These are phyloP conservation scores for Penicillium rolfsii DNA, from an alignment of 2,329 filamentous ascomycete species.

Conservation along the genomic window DNA sequence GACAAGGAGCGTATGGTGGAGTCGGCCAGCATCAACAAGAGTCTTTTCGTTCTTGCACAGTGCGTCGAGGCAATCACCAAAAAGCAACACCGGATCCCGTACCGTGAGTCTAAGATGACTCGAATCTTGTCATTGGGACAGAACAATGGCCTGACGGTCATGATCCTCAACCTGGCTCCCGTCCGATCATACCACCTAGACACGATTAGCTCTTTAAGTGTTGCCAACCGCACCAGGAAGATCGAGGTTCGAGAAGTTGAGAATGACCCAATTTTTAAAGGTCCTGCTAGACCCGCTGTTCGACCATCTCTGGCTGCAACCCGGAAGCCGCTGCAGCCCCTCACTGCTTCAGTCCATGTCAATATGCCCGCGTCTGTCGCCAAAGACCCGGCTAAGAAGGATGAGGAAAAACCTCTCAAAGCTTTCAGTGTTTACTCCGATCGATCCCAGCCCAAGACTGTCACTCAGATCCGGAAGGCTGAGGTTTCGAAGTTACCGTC, in stretches of 20 bases:
- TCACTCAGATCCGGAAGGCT: constrained; percentile 42
- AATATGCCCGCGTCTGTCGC: constrained; percentile 61
- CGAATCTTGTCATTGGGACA: constrained; percentile 88
- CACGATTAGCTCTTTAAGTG: constrained; percentile 89
- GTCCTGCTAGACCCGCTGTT: constrained; percentile 61
- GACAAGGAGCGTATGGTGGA: constrained; percentile 91
- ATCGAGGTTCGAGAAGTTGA: constrained; percentile 95
- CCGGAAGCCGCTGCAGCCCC: constrained; percentile 77
- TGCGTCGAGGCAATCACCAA: constrained; percentile 93
- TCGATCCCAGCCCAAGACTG: constrained; percentile 54
- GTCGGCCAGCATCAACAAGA: constrained; percentile 97
- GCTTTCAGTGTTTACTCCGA: constrained; percentile 87
- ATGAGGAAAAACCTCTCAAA: constrained; percentile 74
- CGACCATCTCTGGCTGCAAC: constrained; percentile 49
- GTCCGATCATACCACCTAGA: constrained; percentile 92
- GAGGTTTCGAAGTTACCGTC: constrained; percentile 52
- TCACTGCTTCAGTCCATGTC: constrained; percentile 75
- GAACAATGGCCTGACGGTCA: constrained; percentile 92
- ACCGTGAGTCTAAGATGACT: constrained; percentile 96
- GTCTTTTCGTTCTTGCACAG: constrained; percentile 88
- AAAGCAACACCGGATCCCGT: constrained; percentile 77
- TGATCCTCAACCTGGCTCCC: constrained; percentile 93
- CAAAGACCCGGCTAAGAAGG: constrained; percentile 56
- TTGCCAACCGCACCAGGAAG: constrained; percentile 92
- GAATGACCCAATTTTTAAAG: constrained; percentile 88